Percentiles rank a stretch among this genome's conserved stretches.
Evolutionary conservation across 1,139 yeast species (phyloP).

Genomic region (Pichia inconspicua): DNA sequence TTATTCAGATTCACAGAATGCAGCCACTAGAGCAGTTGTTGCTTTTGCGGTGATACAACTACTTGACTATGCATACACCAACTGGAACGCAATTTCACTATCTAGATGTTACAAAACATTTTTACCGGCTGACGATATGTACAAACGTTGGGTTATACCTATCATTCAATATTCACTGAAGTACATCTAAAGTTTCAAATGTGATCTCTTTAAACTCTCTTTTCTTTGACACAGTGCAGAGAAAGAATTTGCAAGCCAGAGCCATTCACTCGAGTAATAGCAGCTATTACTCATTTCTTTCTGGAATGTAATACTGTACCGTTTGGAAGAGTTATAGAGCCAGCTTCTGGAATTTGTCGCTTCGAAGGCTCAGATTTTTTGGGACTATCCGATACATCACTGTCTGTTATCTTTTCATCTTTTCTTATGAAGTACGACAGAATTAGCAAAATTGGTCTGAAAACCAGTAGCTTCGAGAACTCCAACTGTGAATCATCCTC

Average conservation of each 20-base stretch:
- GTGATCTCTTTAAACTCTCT: too few species aligned
- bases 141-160: neutral
- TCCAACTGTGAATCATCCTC: slow-evolving; percentile 6
- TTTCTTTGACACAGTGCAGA: too few species aligned
- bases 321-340: slow-evolving; percentile 5
- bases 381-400: neutral
- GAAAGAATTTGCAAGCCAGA: too few species aligned
- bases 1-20: neutral
- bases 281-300: slow-evolving; percentile 1
- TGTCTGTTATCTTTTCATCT: neutral
- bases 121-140: slow-evolving; percentile 1
- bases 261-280: too few species aligned
- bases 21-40: neutral
- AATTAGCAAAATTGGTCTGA: neutral
- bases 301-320: slow-evolving; percentile 12
- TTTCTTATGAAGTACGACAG: neutral
- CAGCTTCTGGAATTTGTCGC: neutral
- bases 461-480: neutral
- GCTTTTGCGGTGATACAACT: slow-evolving; percentile 1
- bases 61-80: neutral
- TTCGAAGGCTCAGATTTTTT: neutral
- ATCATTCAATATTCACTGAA: neutral
- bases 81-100: neutral
- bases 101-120: slow-evolving; percentile 1
- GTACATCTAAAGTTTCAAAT: too few species aligned